These are phyloP conservation scores for Harrya chromipes DNA, from an alignment of 768 basidiomycete genomes.

Conservation along the genomic window DNA sequence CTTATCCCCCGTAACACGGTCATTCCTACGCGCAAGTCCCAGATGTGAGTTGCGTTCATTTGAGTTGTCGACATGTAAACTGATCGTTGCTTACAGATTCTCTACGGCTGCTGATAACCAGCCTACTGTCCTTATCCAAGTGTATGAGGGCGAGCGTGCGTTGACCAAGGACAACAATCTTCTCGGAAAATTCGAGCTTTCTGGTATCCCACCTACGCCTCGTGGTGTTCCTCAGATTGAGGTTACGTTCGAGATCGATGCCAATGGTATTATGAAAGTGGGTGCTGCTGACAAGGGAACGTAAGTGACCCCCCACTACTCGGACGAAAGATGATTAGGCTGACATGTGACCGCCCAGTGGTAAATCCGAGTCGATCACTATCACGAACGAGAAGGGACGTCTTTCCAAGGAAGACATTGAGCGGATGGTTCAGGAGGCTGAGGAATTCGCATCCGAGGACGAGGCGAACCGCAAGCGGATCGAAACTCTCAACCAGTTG, in stretches of 20 bases:
- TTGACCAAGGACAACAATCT: conserved; percentile 99
- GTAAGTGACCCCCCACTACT: conserved; percentile 39
- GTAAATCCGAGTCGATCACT: conserved; percentile 85
- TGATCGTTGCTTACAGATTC: conserved; percentile 41
- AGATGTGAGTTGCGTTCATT: conserved; percentile 54
- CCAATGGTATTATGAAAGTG: conserved; percentile 95
- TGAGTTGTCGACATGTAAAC: too few species aligned
- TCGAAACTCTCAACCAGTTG: conserved; percentile 80
- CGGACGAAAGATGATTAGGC: neutral
- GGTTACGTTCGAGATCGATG: conserved; percentile 94
- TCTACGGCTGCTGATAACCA: conserved; percentile 88
- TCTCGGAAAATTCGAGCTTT: conserved; percentile 95
- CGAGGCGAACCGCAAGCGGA: conserved; percentile 74
- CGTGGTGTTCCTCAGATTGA: conserved; percentile 98
- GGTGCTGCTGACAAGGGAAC: conserved; percentile 92
- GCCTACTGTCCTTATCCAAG: conserved; percentile 94
- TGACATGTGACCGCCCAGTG: conserved; percentile 37
- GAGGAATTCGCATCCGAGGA: conserved; percentile 88
- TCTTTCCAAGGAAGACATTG: conserved; percentile 85
- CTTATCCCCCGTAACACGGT: conserved; percentile 97
- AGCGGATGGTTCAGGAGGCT: conserved; percentile 92
- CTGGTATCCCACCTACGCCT: conserved; percentile 89
- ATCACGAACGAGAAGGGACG: conserved; percentile 97
- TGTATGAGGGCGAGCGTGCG: conserved; percentile 95
- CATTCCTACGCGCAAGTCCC: conserved; percentile 95